Percentiles rank a stretch among this genome's conserved stretches.
Evolutionary conservation across 2,329 filamentous ascomycete genomes (phyloP).

Genomic region (Exophiala spinifera): DNA sequence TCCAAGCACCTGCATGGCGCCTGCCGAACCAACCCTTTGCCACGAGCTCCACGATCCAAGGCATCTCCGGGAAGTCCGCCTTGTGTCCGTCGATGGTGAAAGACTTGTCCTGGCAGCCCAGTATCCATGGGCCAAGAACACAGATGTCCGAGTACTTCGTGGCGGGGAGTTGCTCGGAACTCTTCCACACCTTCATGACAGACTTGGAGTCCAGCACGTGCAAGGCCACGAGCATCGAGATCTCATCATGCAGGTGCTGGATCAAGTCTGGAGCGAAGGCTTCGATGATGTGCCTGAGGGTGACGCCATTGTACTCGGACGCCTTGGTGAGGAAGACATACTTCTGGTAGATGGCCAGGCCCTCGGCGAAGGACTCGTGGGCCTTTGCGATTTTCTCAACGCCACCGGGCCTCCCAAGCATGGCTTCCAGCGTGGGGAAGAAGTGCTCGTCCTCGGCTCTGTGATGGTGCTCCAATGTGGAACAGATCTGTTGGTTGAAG

Average conservation of each 20-base stretch:
- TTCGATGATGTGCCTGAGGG: constrained; percentile 26
- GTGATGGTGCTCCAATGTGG: constrained; percentile 26
- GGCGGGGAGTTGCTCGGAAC: constrained; percentile 17
- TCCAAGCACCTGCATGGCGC: constrained; percentile 25
- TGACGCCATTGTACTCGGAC: constrained; percentile 26
- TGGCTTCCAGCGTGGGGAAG: constrained; percentile 22
- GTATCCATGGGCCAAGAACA: constrained; percentile 20
- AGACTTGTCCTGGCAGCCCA: constrained; percentile 28
- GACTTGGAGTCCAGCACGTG: constrained; percentile 24
- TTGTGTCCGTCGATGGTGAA: constrained; percentile 25
- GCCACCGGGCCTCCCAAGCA: constrained; percentile 17
- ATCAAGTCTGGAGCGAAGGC: constrained; percentile 27
- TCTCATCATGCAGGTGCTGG: constrained; percentile 31
- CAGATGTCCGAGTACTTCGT: constrained; percentile 15
- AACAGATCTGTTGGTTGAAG: constrained; percentile 27
- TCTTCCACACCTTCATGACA: constrained; percentile 27
- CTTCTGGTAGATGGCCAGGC: constrained; percentile 25
- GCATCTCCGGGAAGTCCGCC: constrained; percentile 14
- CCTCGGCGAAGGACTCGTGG: constrained; percentile 25
- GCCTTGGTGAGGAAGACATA: constrained; percentile 27
- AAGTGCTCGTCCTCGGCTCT: constrained; percentile 24
- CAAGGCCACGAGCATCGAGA: constrained; percentile 25
- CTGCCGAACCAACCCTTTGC: constrained; percentile 24
- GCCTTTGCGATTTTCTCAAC: constrained; percentile 20
- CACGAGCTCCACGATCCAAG: constrained; percentile 14